Conservation (phyloP, 2,329 filamentous ascomycete species). For the Paraconiothyrium sp. region DNA sequence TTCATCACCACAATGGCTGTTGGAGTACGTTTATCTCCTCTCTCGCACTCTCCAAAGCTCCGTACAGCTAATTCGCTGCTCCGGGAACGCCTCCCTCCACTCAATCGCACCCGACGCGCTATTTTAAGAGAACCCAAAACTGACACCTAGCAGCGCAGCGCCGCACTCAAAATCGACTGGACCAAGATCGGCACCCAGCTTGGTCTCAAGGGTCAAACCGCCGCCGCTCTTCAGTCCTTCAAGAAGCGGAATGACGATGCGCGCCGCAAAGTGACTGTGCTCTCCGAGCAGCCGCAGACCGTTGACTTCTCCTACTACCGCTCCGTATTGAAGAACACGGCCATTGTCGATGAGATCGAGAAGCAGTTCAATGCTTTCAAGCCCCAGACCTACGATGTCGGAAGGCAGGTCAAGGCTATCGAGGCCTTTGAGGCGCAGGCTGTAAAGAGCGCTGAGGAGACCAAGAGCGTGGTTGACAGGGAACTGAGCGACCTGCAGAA, state of each 20-base stretch:
- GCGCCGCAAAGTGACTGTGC: conserved; percentile 87
- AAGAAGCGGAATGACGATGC: conserved; percentile 99
- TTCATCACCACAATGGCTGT: conserved; percentile 54
- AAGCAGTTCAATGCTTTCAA: conserved; percentile 92
- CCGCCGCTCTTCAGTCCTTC: conserved; percentile 89
- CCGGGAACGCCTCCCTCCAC: conserved; percentile 33
- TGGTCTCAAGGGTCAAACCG: conserved; percentile 94
- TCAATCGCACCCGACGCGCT: conserved; percentile 37
- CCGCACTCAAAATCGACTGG: conserved; percentile 99
- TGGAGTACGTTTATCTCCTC: conserved; percentile 50
- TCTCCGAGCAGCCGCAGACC: conserved; percentile 83
- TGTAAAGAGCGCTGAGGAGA: conserved; percentile 94
- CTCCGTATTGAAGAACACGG: conserved; percentile 91
- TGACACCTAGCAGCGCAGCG: conserved; percentile 78
- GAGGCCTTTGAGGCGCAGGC: conserved; percentile 98
- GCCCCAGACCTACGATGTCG: conserved; percentile 91
- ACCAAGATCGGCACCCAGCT: conserved; percentile 92
- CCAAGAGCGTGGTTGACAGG: conserved; percentile 93
- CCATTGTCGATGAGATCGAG: conserved; percentile 96
- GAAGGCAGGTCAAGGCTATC: conserved; percentile 95
- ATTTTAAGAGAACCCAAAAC: conserved; percentile 34
- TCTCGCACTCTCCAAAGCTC: conserved; percentile 31
- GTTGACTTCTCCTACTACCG: conserved; percentile 97
- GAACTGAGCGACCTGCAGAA: conserved; percentile 94
- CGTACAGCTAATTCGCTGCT: conserved; percentile 40